Conservation (phyloP, 805 yeast species). For the Cyberlindnera xishuangbannaensis region DNA sequence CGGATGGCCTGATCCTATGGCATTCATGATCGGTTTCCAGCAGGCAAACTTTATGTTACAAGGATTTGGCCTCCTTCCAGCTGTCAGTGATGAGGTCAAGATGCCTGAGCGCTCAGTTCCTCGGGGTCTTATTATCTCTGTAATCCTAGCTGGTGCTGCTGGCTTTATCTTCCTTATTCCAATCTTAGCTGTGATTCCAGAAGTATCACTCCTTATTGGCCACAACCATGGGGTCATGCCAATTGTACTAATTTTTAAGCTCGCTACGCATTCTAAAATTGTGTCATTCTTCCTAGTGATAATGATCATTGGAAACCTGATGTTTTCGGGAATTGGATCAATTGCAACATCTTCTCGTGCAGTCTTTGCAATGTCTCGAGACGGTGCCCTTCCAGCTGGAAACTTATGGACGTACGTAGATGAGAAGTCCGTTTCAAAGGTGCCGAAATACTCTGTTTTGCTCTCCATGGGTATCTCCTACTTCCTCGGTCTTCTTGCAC, state of each 20-base stretch:
- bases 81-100: slow-evolving; percentile 78
- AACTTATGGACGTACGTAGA: slow-evolving; percentile 63
- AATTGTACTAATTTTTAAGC: slow-evolving; percentile 67
- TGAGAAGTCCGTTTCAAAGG: slow-evolving; percentile 43
- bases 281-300: slow-evolving; percentile 66
- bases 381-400: slow-evolving; percentile 68
- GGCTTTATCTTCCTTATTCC: slow-evolving; percentile 74
- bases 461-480: slow-evolving; percentile 59
- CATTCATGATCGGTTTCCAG: slow-evolving; percentile 73
- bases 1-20: slow-evolving; percentile 69
- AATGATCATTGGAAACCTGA: slow-evolving; percentile 59
- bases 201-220: slow-evolving; percentile 48
- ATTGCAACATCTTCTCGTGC: slow-evolving; percentile 77
- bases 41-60: slow-evolving; percentile 75
- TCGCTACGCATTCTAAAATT: slow-evolving; percentile 61
- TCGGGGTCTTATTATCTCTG: slow-evolving; percentile 62
- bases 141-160: slow-evolving; percentile 55
- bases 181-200: slow-evolving; percentile 65
- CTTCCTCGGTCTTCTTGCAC: slow-evolving; percentile 55
- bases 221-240: slow-evolving; percentile 68
- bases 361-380: slow-evolving; percentile 80
- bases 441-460: slow-evolving; percentile 66
- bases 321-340: slow-evolving; percentile 76
- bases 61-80: slow-evolving; percentile 77
- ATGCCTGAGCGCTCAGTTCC: slow-evolving; percentile 72